Base-by-base conservation (phyloP, 1,139 yeast species). In the Candida pseudoviswanathii region DNA sequence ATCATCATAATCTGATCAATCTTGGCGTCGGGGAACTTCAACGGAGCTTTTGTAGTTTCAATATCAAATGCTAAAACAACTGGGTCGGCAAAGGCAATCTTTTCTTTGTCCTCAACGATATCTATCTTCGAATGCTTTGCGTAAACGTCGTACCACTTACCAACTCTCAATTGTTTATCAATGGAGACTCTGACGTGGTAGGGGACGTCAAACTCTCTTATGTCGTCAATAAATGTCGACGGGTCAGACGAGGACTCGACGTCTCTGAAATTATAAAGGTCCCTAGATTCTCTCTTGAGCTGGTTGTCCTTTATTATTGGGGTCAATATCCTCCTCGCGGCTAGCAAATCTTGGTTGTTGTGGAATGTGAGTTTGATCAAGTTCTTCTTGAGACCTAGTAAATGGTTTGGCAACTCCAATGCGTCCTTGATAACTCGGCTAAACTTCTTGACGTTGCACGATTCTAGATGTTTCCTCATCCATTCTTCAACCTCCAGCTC, bases 1-100 rank as follows among this genome's bases (percentile, higher is more conserved):
- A 95, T 94, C 99, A 95, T 95, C 98, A 95, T 95, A 43, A 95
- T 81, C 67, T 90, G 96, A 70, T 95, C 99, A n/a, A 88, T 77
- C 22, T 87, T 77, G 3, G 97, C 81, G 62, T 90, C 99, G 0
- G 99, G 99, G 58, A 95, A 95, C 64, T 95, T 95, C 51, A 95
- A 78, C 1, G 99, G 98, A 16, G 96, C 91, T 65, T 95, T 95
- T 3, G 98, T 91, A 1, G 99, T 95, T 74, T 95, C 99, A 49
- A 95, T 95, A 78, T 95, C 99, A 64, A 89, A 95, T 0, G 99
- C 99, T 63, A 95, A 69, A 4, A 95, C 94, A 8, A 95, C 97
- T 0, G 99, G 99, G 64, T 95, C 99, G 4, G 99, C 97, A 70
- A 96, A 95, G 41, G 96, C 96, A 49, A 91, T 85, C 57, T 87